Evolutionary conservation across 2,329 filamentous ascomycete genomes (phyloP), one percentile per base, ranked within the genome.

Genomic region (Dothiorella sarmentorum): DNA sequence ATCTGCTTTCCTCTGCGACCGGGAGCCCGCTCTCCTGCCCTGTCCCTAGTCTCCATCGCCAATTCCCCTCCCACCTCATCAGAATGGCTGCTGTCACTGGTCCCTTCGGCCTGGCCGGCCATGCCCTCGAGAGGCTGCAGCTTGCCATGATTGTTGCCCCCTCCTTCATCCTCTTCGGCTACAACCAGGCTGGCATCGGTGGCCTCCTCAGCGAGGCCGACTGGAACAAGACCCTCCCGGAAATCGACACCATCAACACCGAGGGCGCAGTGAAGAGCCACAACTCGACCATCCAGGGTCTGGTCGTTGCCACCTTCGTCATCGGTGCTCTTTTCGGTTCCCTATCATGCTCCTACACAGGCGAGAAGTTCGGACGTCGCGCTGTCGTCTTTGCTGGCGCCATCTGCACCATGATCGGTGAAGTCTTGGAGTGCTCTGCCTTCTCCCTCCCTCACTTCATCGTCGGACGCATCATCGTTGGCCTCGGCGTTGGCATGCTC

Each of bases 161-260:
- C 6, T 67, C 74, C 17, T 80, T 80, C 60, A 74, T 80, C 56
- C 70, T 78, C 47, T 81, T 79, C 63, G 79, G 80, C 55, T 82
- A 81, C 71, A 81, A 82, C 65, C 77, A 81, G 64, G 76, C 76
- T 49, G 77, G 76, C 45, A 72, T 78, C n/a, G 78, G 78, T 43
- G 78, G 78, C 13, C 69, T 81, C n/a, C 64, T 77, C 60, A 69
- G 76, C 58, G 66, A 74, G 2, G 59, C 63, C 7, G 70, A 71
- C 60, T 76, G 73, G 72, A 70, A 72, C 43, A 67, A 74, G 59
- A 72, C 74, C 59, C 81, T 82, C 62, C 80, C 80, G 1, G 64
- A 73, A 53, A 80, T 82, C 63, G 73, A 82, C 66, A 81, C 79
- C 0, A 63, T 76, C 42, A 69, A 77, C 63, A 71, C 75, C 1